Percentiles rank a stretch among this genome's conserved stretches.
Evolutionary conservation across 2,329 filamentous ascomycete species (phyloP).

Genomic region (Sarocladium oryzae): DNA sequence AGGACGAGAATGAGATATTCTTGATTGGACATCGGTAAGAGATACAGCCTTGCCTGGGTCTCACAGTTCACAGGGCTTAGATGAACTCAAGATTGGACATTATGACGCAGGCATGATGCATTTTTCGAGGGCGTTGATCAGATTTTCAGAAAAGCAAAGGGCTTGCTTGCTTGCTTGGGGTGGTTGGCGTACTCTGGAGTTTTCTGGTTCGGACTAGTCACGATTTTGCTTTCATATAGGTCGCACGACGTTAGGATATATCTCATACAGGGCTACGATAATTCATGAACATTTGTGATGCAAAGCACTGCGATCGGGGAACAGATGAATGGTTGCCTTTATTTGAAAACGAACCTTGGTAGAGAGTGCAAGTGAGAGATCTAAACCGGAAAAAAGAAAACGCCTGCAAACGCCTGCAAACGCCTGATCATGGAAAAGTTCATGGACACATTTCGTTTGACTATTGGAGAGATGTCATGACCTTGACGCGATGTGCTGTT

Average conservation of each 20-base stretch:
- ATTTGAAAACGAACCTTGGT: no score
- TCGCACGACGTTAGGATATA: not conserved
- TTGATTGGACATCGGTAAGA: conserved; percentile 44
- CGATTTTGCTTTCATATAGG: not conserved
- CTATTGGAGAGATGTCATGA: no score
- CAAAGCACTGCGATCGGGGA: no score
- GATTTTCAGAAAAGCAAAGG: not conserved
- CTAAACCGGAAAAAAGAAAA: no score
- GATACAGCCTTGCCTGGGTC: no score
- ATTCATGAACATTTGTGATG: conserved; percentile 16
- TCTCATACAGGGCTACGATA: not conserved
- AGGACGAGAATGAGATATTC: conserved; percentile 44
- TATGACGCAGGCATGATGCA: not conserved
- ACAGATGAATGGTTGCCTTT: no score
- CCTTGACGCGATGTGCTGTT: conserved; percentile 31
- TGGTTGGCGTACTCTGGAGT: not conserved
- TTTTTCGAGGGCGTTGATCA: conserved; percentile 1
- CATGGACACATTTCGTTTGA: no score
- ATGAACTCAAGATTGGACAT: not conserved
- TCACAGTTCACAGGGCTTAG: not conserved
- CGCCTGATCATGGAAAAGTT: no score
- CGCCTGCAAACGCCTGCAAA: no score
- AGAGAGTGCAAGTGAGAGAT: no score
- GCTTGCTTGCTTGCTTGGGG: no score
- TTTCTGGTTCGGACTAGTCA: no score